Evolutionary conservation across 768 basidiomycete species (phyloP), one percentile per base, ranked within the genome.

Genomic region (Phanerodontia chrysosporium): DNA sequence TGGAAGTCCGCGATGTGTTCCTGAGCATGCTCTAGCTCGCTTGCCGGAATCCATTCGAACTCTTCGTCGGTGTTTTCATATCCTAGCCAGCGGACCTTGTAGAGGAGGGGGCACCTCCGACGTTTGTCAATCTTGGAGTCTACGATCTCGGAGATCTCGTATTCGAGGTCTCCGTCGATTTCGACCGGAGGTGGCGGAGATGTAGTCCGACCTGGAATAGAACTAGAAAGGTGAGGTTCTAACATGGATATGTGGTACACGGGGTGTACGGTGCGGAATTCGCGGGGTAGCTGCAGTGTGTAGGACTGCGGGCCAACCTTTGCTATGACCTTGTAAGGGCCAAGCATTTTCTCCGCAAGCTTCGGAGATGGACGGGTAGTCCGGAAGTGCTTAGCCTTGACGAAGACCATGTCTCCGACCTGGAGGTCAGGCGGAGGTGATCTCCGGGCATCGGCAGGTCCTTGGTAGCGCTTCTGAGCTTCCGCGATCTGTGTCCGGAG

Each of bases 291-390:
- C 18, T 64, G 22, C 24, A 64, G 51, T 24, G 35, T n/a, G 49
- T 64, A 64, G 13, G 53, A 25, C 7, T 18, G 16, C 21, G 51
- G 27, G 12, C 64, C 64, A 35, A 64, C 45, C 28, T 65, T 57
- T 10, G 46, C 56, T 24, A 60, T 21, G 24, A 64, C 45, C 29
- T 59, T 51, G 54, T 65, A 64, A 8, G 64, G 64, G 14, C 64
- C 64, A 13, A 35, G 32, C 32, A 35, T 35, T 35, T 35, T 35
- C 32, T 35, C 32, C 6, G 32, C 28, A 36, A 46, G 36, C 57
- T 45, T 45, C 16, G 16, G 18, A 45, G 44, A 45, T 24, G 44
- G 44, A 45, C 44, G 18, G 22, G 44, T 45, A n/a, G 44, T 45
- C 44, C 22, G 16, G 18, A 45, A n/a, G 22, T 7, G 7, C 7